These are phyloP conservation scores for Gypsophila paniculata DNA, from an alignment of 179 eudicot species.

Conservation along the genomic window DNA sequence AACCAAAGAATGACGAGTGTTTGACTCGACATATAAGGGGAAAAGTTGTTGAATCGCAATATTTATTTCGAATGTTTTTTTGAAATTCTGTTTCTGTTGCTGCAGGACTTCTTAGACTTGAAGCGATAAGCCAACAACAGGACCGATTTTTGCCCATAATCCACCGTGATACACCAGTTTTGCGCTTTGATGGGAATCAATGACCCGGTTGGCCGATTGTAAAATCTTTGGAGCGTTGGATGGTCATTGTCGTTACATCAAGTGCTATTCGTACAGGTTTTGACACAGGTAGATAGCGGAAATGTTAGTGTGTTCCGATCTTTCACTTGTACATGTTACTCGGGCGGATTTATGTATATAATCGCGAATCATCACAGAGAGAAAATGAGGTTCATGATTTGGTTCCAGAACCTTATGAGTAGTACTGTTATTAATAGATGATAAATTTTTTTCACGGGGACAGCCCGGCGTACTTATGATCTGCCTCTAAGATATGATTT, in stretches of 20 bases:
- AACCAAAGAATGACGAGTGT: too few relatives aligned
- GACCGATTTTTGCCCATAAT: background rate
- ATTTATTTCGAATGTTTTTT: too few relatives aligned
- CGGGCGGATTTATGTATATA: background rate
- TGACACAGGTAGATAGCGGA: conserved; percentile 21
- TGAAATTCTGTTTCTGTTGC: background rate
- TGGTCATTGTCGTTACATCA: conserved; percentile 6
- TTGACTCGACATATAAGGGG: too few relatives aligned
- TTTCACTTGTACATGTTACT: background rate
- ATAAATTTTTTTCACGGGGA: too few relatives aligned
- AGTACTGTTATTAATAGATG: too few relatives aligned
- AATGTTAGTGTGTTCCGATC: conserved; percentile 6
- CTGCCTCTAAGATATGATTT: too few relatives aligned
- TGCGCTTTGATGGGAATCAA: background rate
- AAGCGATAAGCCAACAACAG: background rate
- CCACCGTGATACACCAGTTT: background rate
- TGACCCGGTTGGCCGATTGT: background rate
- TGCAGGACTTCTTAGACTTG: conserved; percentile 28
- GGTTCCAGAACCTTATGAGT: too few relatives aligned
- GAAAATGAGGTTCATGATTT: too few relatives aligned
- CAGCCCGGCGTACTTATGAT: too few relatives aligned
- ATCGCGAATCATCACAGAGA: too few relatives aligned
- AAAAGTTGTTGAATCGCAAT: too few relatives aligned
- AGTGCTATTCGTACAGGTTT: conserved; percentile 27
- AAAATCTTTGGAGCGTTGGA: background rate